Evolutionary conservation across 805 yeast species (phyloP).

Genomic region (Candida glaebosa): DNA sequence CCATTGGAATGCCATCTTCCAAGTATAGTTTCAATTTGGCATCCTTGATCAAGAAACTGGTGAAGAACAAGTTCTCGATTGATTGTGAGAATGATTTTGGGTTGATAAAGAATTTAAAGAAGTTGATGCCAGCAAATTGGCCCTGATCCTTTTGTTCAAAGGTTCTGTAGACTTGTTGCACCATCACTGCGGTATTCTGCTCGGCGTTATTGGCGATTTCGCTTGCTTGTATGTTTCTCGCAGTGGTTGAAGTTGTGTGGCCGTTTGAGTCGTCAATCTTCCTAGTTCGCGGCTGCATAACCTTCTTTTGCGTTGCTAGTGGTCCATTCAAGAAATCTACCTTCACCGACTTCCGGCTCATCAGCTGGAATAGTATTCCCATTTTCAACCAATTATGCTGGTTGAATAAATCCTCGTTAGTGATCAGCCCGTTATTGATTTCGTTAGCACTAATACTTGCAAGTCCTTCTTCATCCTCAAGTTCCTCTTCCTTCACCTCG

Average conservation of each 20-base stretch:
- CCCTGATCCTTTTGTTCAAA: slow-evolving; percentile 27
- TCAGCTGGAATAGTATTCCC: slow-evolving; percentile 48
- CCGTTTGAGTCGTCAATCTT: slow-evolving; percentile 42
- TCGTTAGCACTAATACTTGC: slow-evolving; percentile 13
- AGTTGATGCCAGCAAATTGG: slow-evolving; percentile 38
- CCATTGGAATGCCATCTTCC: slow-evolving; percentile 45
- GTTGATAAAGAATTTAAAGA: slow-evolving; percentile 67
- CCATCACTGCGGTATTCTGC: slow-evolving; percentile 64
- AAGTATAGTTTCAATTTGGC: slow-evolving; percentile 53
- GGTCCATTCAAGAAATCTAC: slow-evolving; percentile 72
- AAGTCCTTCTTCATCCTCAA: slow-evolving; percentile 7
- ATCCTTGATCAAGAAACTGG: slow-evolving; percentile 76
- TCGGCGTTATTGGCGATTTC: slow-evolving; percentile 50
- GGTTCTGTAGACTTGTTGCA: slow-evolving; percentile 48
- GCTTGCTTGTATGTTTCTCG: slow-evolving; percentile 49
- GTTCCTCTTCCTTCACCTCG: slow-evolving; percentile 11
- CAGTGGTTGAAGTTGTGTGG: slow-evolving; percentile 41
- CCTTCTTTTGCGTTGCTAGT: slow-evolving; percentile 54
- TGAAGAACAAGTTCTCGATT: slow-evolving; percentile 79
- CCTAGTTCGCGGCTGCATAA: slow-evolving; percentile 28
- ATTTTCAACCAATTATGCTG: slow-evolving; percentile 57
- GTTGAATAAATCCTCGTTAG: slow-evolving; percentile 31
- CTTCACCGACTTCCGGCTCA: slow-evolving; percentile 46
- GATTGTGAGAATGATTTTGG: slow-evolving; percentile 75
- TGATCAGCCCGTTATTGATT: slow-evolving; percentile 9